These are phyloP conservation scores for Detonula confervacea DNA, from an alignment of 352 stramenopile species.

Conservation along the genomic window DNA sequence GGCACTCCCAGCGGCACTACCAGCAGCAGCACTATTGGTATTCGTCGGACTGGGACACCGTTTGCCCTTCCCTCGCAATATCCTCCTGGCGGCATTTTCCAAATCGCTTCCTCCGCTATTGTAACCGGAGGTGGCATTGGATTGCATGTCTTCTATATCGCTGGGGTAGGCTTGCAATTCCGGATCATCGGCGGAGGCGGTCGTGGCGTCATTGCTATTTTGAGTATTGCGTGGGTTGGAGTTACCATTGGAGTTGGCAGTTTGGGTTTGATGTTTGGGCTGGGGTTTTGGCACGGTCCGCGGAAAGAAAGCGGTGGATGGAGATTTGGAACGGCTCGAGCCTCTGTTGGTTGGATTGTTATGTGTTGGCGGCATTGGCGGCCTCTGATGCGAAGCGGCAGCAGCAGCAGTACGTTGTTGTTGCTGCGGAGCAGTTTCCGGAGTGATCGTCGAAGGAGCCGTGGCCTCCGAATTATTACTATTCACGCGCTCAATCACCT, in stretches of 20 bases:
- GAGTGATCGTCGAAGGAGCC: neutral
- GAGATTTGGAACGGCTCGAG: neutral
- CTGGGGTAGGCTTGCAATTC: neutral
- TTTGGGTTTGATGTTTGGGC: neutral
- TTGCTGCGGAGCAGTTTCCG: neutral
- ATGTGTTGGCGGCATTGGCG: neutral
- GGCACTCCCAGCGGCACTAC: no score
- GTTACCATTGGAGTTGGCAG: no score
- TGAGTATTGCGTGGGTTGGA: neutral
- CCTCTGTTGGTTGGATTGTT: neutral
- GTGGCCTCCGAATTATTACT: neutral
- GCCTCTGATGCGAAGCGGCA: neutral
- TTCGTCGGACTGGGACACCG: neutral
- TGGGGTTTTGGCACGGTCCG: neutral
- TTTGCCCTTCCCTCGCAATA: constrained; percentile 27
- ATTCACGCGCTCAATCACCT: neutral
- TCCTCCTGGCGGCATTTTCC: constrained; percentile 39
- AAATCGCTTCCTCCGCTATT: constrained; percentile 33
- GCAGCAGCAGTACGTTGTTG: neutral
- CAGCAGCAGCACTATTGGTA: no score
- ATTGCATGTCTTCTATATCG: constrained; percentile 4
- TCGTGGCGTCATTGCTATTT: neutral
- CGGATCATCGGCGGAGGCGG: neutral
- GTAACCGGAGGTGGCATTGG: constrained; percentile 15
- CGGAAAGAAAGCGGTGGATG: constrained; percentile 3